phyloP scores from a whole-genome alignment of 148 eudicot species.

The Nepenthes gracilis region DNA sequence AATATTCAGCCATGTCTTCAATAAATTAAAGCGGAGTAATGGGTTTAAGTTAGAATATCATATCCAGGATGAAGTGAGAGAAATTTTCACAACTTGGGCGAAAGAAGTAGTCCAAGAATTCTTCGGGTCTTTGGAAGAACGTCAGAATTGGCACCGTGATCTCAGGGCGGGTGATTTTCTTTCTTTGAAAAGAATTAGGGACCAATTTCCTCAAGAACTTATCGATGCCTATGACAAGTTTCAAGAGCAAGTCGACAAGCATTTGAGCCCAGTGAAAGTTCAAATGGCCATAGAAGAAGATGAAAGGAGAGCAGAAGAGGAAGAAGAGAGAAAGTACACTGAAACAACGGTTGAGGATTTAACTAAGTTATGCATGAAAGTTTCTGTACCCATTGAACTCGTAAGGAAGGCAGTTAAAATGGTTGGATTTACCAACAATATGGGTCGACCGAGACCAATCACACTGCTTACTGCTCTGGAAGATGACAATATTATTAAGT shows the following conservation, averaged over 20 bases:
- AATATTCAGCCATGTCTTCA: constrained; percentile 58
- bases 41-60: constrained; percentile 54
- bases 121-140: constrained; percentile 59
- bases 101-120: constrained; percentile 61
- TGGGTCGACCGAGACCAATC: constrained; percentile 95
- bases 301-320: constrained; percentile 48
- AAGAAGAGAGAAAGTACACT: constrained; percentile 58
- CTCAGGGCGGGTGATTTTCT: constrained; percentile 71
- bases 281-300: constrained; percentile 48
- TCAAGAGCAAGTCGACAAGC: constrained; percentile 61
- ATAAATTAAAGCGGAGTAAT: constrained; percentile 53
- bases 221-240: constrained; percentile 79
- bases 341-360: constrained; percentile 68
- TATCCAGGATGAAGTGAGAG: constrained; percentile 67
- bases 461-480: constrained; percentile 53
- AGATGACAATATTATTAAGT: constrained; percentile 68
- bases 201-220: constrained; percentile 67
- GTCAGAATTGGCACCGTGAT: constrained; percentile 50
- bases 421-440: constrained; percentile 72
- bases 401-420: constrained; percentile 57
- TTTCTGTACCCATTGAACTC: constrained; percentile 59
- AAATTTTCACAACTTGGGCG: constrained; percentile 65
- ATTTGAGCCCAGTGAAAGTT: constrained; percentile 57
- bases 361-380: constrained; percentile 68
- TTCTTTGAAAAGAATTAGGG: constrained; percentile 59